These are phyloP conservation scores for Ustilago xerochloae DNA, from an alignment of 1,284 basidiomycete species.

Conservation along the genomic window DNA sequence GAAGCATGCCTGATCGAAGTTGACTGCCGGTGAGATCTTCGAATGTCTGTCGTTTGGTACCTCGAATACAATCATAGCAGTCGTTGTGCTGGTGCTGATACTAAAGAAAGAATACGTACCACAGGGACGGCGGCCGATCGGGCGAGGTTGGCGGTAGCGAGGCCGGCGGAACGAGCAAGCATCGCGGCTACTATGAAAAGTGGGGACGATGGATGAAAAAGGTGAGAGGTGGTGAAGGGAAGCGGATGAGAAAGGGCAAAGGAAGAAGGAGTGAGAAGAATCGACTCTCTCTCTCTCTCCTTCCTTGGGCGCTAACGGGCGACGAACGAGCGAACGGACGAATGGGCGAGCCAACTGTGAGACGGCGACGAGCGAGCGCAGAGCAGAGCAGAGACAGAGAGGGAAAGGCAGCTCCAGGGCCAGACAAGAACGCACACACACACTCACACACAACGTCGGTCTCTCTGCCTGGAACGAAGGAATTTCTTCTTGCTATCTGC, in stretches of 20 bases:
- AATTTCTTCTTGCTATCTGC: constrained; percentile 1
- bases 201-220: constrained; percentile 18
- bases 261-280: constrained; percentile 26
- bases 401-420: neutral
- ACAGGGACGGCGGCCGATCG: constrained; percentile 61
- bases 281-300: too few species aligned
- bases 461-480: neutral
- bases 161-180: constrained; percentile 65
- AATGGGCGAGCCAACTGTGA: constrained; percentile 4
- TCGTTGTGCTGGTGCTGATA: neutral
- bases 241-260: neutral
- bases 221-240: too few species aligned
- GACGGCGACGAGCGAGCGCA: neutral
- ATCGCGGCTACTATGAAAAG: constrained; percentile 57
- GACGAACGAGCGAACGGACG: constrained; percentile 8
- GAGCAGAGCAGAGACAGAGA: neutral
- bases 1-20: too few species aligned
- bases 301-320: too few species aligned
- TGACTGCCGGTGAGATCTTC: neutral
- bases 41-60: too few species aligned
- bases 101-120: constrained; percentile 49
- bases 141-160: constrained; percentile 66
- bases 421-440: constrained; percentile 1
- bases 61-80: constrained; percentile 12
- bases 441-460: neutral